Conservation (phyloP, 164 flowering plant species). For the Kalanchoe fedtschenkoi region DNA sequence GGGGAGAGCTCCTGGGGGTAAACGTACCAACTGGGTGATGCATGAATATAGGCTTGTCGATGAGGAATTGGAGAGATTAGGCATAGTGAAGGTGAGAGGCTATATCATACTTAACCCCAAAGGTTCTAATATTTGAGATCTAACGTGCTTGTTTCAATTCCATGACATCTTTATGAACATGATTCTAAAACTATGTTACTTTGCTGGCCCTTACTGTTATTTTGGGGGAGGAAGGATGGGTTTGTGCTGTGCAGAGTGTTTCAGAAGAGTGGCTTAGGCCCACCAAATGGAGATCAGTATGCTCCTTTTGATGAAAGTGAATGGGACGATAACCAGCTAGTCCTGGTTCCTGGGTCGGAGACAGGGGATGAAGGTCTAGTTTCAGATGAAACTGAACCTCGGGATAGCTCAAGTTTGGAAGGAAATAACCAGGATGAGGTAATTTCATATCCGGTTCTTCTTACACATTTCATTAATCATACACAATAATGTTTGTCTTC, state of each 20-base stretch:
- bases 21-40: conserved; percentile 53
- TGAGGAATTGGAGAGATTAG: conserved; percentile 16
- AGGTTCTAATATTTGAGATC: neutral
- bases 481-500: neutral
- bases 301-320: conserved; percentile 55
- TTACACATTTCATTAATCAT: neutral
- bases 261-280: conserved; percentile 49
- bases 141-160: neutral
- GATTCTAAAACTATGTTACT: neutral
- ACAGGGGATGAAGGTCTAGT: conserved; percentile 15
- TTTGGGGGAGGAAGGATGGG: conserved; percentile 31
- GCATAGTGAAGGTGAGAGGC: neutral
- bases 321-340: conserved; percentile 35
- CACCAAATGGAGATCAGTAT: conserved; percentile 46
- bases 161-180: neutral
- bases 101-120: neutral
- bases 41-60: conserved; percentile 46
- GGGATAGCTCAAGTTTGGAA: conserved; percentile 16
- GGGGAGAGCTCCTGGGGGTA: conserved; percentile 50
- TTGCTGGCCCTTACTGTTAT: neutral
- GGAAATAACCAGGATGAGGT: conserved; percentile 24
- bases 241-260: conserved; percentile 56
- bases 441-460: neutral
- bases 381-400: conserved; percentile 15
- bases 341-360: conserved; percentile 28